Base-by-base conservation (phyloP, 176 grass and related monocot genomes). In the Lolium multiflorum region DNA sequence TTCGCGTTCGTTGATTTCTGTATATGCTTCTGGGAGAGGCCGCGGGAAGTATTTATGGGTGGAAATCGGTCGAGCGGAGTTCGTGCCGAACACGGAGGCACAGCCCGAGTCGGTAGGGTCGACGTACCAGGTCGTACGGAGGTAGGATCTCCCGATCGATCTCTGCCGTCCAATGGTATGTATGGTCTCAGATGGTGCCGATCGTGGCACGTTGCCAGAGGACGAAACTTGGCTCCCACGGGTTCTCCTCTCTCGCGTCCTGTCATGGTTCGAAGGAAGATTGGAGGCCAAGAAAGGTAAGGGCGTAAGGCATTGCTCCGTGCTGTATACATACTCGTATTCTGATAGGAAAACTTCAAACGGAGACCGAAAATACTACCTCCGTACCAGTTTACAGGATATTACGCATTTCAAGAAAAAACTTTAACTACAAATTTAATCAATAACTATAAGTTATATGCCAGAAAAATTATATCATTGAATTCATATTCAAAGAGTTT, bases 141-240 rank as follows among this genome's bases (percentile, higher is more conserved):
- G 52, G 25, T 37, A 60, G 26, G 3, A 7, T 50, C 22, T 26
- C 8, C 41, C 4, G 41, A 35, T 43, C 41, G 41, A 43, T 43
- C 41, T 43, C 0, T 10, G 31, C 55, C 81, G 87, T 84, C 4
- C 47, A 8, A 12, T 46, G 76, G 0, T 22, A 3, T 31, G 11
- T 25, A 41, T 31, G 60, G 59, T 43, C 3, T 1, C 2, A 3
- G 44, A 43, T 76, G 11, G 20, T 43, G 41, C 4, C 7, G 41
- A 43, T 18, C 43, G 43, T 21, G 38, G 21, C 22, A 49, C 4
- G 9, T 44, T 44, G 37, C 0, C n/a, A 4, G 58, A 5, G 21
- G 1, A 76, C 15, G 2, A 50, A 72, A 79, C 87, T 83, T 84
- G 87, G 86, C 63, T 15, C 64, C 16, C 14, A 84, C 81, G 81